Base-by-base conservation (phyloP, 805 yeast species). In the Spencermartinsiella europaea region DNA sequence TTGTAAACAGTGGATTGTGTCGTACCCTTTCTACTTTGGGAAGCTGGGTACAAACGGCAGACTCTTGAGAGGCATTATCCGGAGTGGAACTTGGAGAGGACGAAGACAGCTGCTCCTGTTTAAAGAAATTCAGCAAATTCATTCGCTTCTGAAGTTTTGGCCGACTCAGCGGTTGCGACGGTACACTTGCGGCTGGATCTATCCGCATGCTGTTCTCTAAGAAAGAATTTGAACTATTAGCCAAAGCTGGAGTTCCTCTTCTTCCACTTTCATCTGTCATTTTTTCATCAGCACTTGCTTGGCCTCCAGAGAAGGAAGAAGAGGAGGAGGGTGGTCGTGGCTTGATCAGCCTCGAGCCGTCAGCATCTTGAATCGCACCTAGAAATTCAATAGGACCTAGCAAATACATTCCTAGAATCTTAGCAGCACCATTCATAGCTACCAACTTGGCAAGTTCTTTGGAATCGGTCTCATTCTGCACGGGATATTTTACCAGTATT, bases 361-460 rank as follows among this genome's bases (percentile, higher is more conserved):
- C 50, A 15, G 57, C 44, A 1, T 54, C 41, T 8, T 54, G 42
- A 1, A 63, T 58, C 4, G 64, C 56, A 16, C 54, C 50, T 22
- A 61, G 53, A 31, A 68, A 47, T 40, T 64, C 66, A n/a, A 60
- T 59, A 4, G 59, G 50, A 2, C 60, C 56, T 10, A 58, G 46
- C 2, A 59, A 39, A 38, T 52, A 53, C 3, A 52, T 31, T 2
- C 59, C 61, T 7, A 59, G 43, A 2, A 44, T 31, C 28, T 51
- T 50, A 5, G 54, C 59, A 17, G 53, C 56, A 4, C 51, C 55
- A 17, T 52, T 52, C 47, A 57, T 36, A 1, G 37, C 27, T 33
- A 43, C 37, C 14, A 55, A 37, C 21, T 40, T 45, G 19, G 42
- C 51, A 5, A 48, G 8, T 20, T 44, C 35, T 10, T 49, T 35